Percentiles rank a stretch among this genome's conserved stretches.
Evolutionary conservation across 2,329 filamentous ascomycete genomes (phyloP).

Genomic region (Penicillium sp.): DNA sequence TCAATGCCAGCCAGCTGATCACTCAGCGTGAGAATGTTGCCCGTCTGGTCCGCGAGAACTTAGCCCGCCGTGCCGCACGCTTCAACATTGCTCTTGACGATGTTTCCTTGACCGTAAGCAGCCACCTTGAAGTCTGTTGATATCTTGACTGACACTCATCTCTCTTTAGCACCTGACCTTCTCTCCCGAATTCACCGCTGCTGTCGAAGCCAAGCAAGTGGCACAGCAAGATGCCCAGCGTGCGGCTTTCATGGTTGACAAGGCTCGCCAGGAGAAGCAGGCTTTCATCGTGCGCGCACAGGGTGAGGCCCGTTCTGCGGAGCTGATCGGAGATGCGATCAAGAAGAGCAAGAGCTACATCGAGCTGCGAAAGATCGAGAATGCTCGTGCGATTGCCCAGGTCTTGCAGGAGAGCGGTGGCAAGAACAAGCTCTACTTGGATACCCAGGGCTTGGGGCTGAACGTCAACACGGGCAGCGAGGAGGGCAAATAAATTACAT

Average conservation of each 20-base stretch:
- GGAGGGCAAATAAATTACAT: slow-evolving; percentile 34
- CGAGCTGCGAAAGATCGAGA: slow-evolving; percentile 97
- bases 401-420: slow-evolving; percentile 82
- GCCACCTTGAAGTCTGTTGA: background rate
- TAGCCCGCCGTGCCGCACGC: slow-evolving; percentile 83
- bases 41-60: slow-evolving; percentile 85
- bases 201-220: slow-evolving; percentile 69
- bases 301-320: slow-evolving; percentile 96
- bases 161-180: slow-evolving; percentile 61
- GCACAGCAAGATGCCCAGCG: slow-evolving; percentile 91
- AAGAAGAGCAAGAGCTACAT: slow-evolving; percentile 99
- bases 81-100: slow-evolving; percentile 99
- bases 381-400: slow-evolving; percentile 82
- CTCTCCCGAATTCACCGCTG: slow-evolving; percentile 69
- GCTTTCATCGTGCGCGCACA: slow-evolving; percentile 97
- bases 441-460: slow-evolving; percentile 84
- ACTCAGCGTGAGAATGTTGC: slow-evolving; percentile 98
- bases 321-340: slow-evolving; percentile 97
- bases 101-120: slow-evolving; percentile 85
- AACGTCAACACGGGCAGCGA: slow-evolving; percentile 63
- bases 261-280: slow-evolving; percentile 98
- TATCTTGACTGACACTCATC: slow-evolving; percentile 7
- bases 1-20: slow-evolving; percentile 97
- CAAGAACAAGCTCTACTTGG: slow-evolving; percentile 91
- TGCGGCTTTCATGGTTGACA: slow-evolving; percentile 96